phyloP scores from a whole-genome alignment of 164 flowering plant species.

The Nymphaea colorata region DNA sequence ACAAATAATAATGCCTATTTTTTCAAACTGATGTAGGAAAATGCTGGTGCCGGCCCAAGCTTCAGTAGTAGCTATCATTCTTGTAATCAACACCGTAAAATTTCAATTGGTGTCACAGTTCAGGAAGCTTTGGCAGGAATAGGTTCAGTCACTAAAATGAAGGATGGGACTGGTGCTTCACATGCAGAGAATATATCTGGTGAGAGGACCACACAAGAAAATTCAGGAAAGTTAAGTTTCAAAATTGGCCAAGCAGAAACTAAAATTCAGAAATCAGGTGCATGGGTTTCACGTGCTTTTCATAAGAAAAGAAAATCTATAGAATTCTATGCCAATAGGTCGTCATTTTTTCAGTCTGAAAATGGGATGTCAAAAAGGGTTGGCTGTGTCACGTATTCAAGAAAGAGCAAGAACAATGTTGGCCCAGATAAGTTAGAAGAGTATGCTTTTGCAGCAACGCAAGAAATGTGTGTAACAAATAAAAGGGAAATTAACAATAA shows the following conservation, averaged over 20 bases:
- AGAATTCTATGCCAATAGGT: constrained; percentile 20
- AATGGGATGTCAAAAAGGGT: constrained; percentile 15
- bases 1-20: neutral
- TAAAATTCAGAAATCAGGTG: constrained; percentile 10
- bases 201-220: constrained; percentile 10
- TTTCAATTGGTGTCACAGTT: constrained; percentile 59
- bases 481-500: constrained; percentile 3
- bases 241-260: neutral
- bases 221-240: neutral
- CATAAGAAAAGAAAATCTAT: constrained; percentile 16
- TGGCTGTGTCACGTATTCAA: constrained; percentile 12
- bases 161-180: constrained; percentile 10
- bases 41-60: constrained; percentile 13
- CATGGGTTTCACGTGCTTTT: neutral
- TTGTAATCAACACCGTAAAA: constrained; percentile 54
- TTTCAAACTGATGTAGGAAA: neutral
- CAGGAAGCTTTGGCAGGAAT: constrained; percentile 19
- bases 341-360: constrained; percentile 16
- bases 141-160: constrained; percentile 18
- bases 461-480: constrained; percentile 15
- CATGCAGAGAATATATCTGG: constrained; percentile 4
- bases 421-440: constrained; percentile 21
- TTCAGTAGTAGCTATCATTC: constrained; percentile 41
- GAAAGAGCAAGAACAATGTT: constrained; percentile 16
- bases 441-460: constrained; percentile 21